A percentile compares a stretch with the other conserved stretches of the same genome.
Evolutionary conservation across 1,139 yeast genomes (phyloP).

Genomic region (Nakaseomyces delphensis): DNA sequence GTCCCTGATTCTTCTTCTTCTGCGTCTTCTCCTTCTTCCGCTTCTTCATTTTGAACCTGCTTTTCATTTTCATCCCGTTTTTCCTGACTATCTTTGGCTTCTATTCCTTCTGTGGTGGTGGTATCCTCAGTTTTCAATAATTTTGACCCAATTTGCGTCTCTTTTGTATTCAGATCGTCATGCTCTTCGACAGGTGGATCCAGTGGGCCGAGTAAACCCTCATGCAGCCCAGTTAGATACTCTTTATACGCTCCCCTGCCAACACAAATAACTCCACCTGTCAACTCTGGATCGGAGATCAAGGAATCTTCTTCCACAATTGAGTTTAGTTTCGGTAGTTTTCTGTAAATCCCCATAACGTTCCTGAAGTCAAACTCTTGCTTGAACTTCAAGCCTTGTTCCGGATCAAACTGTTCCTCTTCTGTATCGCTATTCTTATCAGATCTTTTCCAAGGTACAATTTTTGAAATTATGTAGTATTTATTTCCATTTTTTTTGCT

Average conservation of each 20-base stretch:
- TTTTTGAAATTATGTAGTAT: background rate
- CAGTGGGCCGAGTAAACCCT: slow-evolving; percentile 88
- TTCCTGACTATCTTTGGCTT: slow-evolving; percentile 4
- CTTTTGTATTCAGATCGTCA: background rate
- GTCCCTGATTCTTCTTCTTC: slow-evolving; percentile 32
- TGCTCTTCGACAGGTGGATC: slow-evolving; percentile 30
- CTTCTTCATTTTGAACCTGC: slow-evolving; percentile 29
- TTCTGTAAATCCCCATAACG: slow-evolving; percentile 50
- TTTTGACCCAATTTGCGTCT: background rate
- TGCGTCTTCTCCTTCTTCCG: slow-evolving; percentile 32
- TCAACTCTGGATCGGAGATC: slow-evolving; percentile 35
- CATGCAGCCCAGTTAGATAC: slow-evolving; percentile 82
- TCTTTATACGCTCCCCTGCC: slow-evolving; percentile 97
- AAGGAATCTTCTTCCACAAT: slow-evolving; percentile 43
- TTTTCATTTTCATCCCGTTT: slow-evolving; percentile 13
- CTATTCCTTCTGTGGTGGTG: background rate
- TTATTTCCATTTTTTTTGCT: background rate
- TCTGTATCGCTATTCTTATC: background rate
- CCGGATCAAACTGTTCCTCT: slow-evolving; percentile 10
- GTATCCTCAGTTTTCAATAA: slow-evolving; percentile 5
- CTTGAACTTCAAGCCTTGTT: slow-evolving; percentile 29
- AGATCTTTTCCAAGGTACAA: background rate
- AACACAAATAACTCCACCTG: slow-evolving; percentile 84
- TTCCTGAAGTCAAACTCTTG: slow-evolving; percentile 46
- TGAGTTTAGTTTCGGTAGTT: slow-evolving; percentile 32